Conservation (phyloP, 352 stramenopile genomes). For the Phytophthora idaei region DNA sequence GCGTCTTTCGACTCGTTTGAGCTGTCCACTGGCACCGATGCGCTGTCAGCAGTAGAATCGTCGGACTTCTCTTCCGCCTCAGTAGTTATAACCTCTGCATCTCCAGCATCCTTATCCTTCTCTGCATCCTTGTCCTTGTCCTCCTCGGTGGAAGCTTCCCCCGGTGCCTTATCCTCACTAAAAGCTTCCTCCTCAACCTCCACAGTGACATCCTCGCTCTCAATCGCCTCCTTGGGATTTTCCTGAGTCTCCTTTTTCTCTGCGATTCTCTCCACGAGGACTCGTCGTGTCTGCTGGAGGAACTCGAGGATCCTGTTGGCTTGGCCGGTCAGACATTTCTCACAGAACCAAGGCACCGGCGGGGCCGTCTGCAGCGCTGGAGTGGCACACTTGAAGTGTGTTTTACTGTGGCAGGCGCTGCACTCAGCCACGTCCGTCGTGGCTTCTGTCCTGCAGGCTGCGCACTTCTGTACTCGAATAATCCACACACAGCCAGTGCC, state of each 20-base stretch:
- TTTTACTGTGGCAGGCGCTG: constrained; percentile 63
- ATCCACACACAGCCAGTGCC: constrained; percentile 3
- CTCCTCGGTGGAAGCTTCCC: background rate
- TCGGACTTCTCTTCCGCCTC: constrained; percentile 6
- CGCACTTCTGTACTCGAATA: constrained; percentile 44
- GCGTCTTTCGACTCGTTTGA: background rate
- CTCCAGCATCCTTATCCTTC: background rate
- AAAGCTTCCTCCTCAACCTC: constrained; percentile 12
- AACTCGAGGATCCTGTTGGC: constrained; percentile 69
- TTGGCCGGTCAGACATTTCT: constrained; percentile 58
- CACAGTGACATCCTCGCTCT: constrained; percentile 11
- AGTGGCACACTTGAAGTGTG: constrained; percentile 58
- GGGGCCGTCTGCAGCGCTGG: constrained; percentile 38
- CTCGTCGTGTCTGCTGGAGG: constrained; percentile 63
- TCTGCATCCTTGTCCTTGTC: constrained; percentile 3
- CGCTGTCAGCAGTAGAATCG: background rate
- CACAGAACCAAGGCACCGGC: constrained; percentile 52
- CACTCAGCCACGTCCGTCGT: constrained; percentile 49
- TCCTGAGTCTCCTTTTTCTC: constrained; percentile 23
- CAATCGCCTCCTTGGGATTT: background rate
- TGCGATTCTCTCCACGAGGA: constrained; percentile 48
- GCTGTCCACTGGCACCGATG: constrained; percentile 4
- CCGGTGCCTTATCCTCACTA: constrained; percentile 10
- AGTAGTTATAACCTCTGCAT: background rate
- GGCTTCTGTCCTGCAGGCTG: constrained; percentile 53